These are phyloP conservation scores for Aureobasidium lini DNA, from an alignment of 2,329 filamentous ascomycete species.

Conservation along the genomic window DNA sequence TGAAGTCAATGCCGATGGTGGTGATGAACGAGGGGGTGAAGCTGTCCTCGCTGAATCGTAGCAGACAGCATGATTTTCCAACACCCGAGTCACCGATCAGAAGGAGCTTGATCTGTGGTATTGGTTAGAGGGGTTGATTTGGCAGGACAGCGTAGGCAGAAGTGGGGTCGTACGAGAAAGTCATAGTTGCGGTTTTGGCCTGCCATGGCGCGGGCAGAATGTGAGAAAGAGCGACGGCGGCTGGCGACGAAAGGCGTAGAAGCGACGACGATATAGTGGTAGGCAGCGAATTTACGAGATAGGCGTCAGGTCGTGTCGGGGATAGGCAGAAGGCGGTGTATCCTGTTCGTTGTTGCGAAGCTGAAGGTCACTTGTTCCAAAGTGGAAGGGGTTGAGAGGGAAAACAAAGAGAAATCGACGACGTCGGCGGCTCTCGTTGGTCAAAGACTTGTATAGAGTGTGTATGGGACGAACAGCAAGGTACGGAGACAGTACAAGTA, in stretches of 20 bases:
- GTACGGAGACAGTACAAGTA: background rate
- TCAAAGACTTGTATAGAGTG: background rate
- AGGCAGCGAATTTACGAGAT: background rate
- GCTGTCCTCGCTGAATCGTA: conserved; percentile 95
- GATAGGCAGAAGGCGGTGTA: background rate
- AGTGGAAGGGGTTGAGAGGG: background rate
- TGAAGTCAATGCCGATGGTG: conserved; percentile 99
- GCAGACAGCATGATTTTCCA: conserved; percentile 92
- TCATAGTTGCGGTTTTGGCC: conserved; percentile 93
- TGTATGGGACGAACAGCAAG: background rate
- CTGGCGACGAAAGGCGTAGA: background rate
- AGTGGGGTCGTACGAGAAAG: conserved; percentile 66
- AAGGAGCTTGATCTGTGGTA: conserved; percentile 79
- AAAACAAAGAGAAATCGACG: background rate
- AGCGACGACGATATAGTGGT: background rate
- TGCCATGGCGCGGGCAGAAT: conserved; percentile 58
- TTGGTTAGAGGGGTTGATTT: background rate
- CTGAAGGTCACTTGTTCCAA: background rate
- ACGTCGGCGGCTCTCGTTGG: background rate
- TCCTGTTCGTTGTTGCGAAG: background rate
- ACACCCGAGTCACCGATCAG: conserved; percentile 95
- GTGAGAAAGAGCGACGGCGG: background rate
- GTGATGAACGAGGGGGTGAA: conserved; percentile 98
- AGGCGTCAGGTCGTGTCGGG: background rate
- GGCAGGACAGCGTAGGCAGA: conserved; percentile 2